Evolutionary conservation across 768 basidiomycete species (phyloP).

Genomic region (Suillus americanus): DNA sequence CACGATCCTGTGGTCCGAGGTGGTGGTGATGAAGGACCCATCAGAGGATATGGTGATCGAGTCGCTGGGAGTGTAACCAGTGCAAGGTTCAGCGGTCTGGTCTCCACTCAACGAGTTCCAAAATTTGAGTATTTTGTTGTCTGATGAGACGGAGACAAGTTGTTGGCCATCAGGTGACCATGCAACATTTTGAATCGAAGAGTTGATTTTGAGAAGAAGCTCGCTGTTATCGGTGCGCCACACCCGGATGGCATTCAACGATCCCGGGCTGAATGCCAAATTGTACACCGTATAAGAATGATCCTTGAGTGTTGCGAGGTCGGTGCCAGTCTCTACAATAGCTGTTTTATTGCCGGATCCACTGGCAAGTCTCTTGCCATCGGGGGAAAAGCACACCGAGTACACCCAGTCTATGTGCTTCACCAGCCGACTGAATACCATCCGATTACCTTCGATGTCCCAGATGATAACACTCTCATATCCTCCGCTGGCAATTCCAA

Average conservation of each 20-base stretch:
- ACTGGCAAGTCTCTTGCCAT: not conserved
- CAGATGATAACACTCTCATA: not conserved
- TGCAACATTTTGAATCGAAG: not conserved
- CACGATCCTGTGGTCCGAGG: not conserved
- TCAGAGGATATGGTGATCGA: not conserved
- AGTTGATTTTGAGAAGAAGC: not conserved
- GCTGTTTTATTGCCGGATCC: not conserved
- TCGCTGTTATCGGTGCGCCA: not conserved
- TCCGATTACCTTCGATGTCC: not conserved
- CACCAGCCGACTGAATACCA: not conserved
- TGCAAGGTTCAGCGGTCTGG: not conserved
- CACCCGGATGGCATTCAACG: not conserved
- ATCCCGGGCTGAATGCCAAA: not conserved
- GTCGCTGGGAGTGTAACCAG: not conserved
- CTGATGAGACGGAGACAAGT: not conserved
- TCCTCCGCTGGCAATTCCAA: not conserved
- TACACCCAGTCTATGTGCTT: not conserved
- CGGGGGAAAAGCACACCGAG: not conserved
- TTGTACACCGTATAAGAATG: accelerated
- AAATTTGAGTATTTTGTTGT: not conserved
- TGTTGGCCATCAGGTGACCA: not conserved
- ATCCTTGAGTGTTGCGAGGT: not conserved
- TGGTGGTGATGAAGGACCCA: not conserved
- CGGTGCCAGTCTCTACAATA: not conserved
- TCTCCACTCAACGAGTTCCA: not conserved